Conservation (phyloP, 2,329 filamentous ascomycete species). For the Fusarium mundagurra region DNA sequence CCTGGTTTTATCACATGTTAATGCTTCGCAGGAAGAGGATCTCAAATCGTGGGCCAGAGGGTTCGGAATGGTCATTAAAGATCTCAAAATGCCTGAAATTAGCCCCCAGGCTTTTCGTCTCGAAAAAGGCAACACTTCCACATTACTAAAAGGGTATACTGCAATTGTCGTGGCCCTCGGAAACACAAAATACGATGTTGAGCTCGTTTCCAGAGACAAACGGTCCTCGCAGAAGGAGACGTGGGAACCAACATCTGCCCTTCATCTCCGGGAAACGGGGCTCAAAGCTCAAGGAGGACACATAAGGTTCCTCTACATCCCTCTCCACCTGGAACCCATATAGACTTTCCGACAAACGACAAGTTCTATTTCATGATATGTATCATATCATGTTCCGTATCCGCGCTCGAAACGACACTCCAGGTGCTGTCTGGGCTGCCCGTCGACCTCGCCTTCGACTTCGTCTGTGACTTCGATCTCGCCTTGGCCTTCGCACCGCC, state of each 20-base stretch:
- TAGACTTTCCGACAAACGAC: conserved; percentile 8
- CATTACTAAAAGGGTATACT: conserved; percentile 40
- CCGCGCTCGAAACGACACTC: conserved; percentile 13
- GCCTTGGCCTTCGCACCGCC: conserved; percentile 26
- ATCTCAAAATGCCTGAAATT: conserved; percentile 38
- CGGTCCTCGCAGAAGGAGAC: conserved; percentile 33
- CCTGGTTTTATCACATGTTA: neutral
- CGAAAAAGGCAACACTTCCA: conserved; percentile 41
- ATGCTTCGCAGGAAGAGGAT: conserved; percentile 30
- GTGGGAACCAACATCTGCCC: conserved; percentile 36
- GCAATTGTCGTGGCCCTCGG: conserved; percentile 40
- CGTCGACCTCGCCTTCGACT: conserved; percentile 16
- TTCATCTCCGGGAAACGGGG: conserved; percentile 40
- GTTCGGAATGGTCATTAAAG: conserved; percentile 39
- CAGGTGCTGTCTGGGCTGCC: conserved; percentile 26
- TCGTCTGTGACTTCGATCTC: conserved; percentile 18
- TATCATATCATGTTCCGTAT: conserved; percentile 41
- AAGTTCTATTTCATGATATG: conserved; percentile 41
- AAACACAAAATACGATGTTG: conserved; percentile 40
- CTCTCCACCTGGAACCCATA: conserved; percentile 38
- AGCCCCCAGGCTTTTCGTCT: conserved; percentile 41
- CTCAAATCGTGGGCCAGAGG: conserved; percentile 38
- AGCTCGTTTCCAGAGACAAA: conserved; percentile 39
- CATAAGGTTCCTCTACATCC: conserved; percentile 41
- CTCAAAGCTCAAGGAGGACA: conserved; percentile 39